Evolutionary conservation across 139 green algal species (phyloP).

Genomic region (Chlamydomonas sp.): DNA sequence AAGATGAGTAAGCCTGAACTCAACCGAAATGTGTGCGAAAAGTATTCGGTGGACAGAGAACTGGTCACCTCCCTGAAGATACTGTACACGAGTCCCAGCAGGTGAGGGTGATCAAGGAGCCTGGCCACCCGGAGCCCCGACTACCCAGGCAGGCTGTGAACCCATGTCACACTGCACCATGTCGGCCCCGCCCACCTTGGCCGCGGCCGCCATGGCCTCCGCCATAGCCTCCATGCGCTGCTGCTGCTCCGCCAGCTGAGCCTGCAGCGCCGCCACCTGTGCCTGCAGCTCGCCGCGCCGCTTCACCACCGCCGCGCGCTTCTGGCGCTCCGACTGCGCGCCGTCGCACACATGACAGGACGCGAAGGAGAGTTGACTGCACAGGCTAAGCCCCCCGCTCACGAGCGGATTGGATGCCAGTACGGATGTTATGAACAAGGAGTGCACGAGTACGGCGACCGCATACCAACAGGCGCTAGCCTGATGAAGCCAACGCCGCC

Average conservation of each 20-base stretch:
- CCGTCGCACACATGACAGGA: too few species aligned
- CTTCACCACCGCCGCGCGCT: slow-evolving; percentile 31
- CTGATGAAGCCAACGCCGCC: too few species aligned
- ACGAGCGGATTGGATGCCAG: not conserved
- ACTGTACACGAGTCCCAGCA: too few species aligned
- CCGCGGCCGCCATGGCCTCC: not conserved
- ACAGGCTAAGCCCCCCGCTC: not conserved
- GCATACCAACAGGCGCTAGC: not conserved
- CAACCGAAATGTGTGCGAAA: too few species aligned
- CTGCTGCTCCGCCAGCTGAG: slow-evolving; percentile 7
- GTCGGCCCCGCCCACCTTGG: not conserved
- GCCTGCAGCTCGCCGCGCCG: slow-evolving; percentile 11
- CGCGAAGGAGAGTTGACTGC: too few species aligned
- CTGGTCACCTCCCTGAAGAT: too few species aligned
- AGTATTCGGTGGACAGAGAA: too few species aligned
- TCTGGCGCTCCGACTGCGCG: slow-evolving; percentile 24
- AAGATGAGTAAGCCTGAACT: too few species aligned
- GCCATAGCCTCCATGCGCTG: slow-evolving; percentile 1
- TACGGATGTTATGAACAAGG: not conserved
- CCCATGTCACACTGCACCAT: not conserved
- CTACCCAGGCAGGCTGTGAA: too few species aligned
- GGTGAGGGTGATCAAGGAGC: too few species aligned
- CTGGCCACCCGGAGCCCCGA: too few species aligned
- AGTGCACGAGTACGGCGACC: not conserved
- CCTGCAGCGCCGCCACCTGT: slow-evolving; percentile 20